Conservation (phyloP, 2,329 filamentous ascomycete genomes). For the Neopestalotiopsis sp. region DNA sequence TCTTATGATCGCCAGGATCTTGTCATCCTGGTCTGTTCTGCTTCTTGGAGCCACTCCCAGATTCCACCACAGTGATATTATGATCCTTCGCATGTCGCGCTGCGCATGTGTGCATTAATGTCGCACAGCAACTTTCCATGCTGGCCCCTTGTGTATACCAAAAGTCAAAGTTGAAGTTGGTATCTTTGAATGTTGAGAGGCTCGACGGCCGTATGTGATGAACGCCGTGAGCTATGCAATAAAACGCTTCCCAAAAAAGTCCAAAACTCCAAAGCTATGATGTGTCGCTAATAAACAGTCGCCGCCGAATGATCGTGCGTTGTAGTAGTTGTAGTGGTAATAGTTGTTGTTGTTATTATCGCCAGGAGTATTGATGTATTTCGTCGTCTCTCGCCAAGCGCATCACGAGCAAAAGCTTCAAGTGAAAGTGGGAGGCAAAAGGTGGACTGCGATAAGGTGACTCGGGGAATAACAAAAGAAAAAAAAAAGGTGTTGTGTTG, state of each 20-base stretch:
- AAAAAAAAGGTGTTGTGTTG: background rate
- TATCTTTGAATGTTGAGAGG: background rate
- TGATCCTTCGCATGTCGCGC: background rate
- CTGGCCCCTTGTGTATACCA: background rate
- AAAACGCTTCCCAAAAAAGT: background rate
- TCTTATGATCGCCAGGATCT: background rate
- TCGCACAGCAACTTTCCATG: background rate
- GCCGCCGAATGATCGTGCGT: background rate
- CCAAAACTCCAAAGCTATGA: background rate
- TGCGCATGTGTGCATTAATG: background rate
- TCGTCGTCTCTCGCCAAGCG: background rate
- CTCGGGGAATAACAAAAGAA: background rate
- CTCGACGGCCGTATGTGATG: background rate
- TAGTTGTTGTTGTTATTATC: background rate
- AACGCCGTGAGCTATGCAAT: background rate
- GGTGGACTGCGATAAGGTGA: background rate
- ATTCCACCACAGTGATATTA: background rate
- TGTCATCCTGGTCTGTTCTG: background rate
- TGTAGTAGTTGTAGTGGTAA: background rate
- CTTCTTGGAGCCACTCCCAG: background rate
- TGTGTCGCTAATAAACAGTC: background rate
- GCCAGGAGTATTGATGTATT: background rate
- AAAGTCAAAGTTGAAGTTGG: background rate
- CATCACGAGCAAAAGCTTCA: constrained; percentile 1
- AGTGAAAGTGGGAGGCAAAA: background rate